Evolutionary conservation across 2,329 filamentous ascomycete species (phyloP).

Genomic region (Diaporthe ampelina): DNA sequence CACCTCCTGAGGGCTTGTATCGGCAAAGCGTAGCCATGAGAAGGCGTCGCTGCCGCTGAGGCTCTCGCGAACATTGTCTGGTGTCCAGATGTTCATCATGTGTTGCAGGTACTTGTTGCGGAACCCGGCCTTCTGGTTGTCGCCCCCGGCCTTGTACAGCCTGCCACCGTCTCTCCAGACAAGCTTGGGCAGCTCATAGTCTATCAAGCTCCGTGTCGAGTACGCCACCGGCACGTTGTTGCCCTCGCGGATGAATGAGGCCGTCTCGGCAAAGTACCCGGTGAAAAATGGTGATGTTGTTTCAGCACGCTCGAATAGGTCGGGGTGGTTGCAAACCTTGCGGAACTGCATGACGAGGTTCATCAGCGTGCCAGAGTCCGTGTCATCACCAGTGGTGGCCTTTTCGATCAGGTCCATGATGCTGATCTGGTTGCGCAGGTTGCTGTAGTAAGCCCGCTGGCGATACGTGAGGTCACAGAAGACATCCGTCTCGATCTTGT

Average conservation of each 20-base stretch:
- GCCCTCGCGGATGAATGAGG: conserved; percentile 93
- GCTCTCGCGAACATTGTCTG: conserved; percentile 80
- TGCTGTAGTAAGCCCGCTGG: conserved; percentile 93
- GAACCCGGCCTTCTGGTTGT: conserved; percentile 85
- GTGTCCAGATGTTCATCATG: conserved; percentile 91
- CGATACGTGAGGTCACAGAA: conserved; percentile 98
- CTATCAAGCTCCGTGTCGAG: conserved; percentile 87
- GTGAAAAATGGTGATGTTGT: conserved; percentile 88
- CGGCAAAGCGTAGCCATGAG: conserved; percentile 91
- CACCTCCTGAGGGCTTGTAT: conserved; percentile 80
- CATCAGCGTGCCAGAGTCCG: conserved; percentile 96
- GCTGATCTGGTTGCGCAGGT: conserved; percentile 95
- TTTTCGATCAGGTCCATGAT: conserved; percentile 99
- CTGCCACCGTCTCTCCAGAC: conserved; percentile 87
- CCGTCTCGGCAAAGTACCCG: conserved; percentile 93
- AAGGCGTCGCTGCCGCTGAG: conserved; percentile 76
- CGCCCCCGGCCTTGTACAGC: conserved; percentile 78
- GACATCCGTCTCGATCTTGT: conserved; percentile 97
- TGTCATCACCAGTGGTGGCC: conserved; percentile 92
- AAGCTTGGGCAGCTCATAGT: conserved; percentile 85
- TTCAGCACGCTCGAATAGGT: conserved; percentile 95
- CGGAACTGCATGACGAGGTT: conserved; percentile 99
- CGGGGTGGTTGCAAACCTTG: conserved; percentile 98
- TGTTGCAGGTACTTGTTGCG: conserved; percentile 81
- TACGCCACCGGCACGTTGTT: conserved; percentile 84